Evolutionary conservation across 2,329 filamentous ascomycete species (phyloP).

Genomic region (Fusarium mexicanum): DNA sequence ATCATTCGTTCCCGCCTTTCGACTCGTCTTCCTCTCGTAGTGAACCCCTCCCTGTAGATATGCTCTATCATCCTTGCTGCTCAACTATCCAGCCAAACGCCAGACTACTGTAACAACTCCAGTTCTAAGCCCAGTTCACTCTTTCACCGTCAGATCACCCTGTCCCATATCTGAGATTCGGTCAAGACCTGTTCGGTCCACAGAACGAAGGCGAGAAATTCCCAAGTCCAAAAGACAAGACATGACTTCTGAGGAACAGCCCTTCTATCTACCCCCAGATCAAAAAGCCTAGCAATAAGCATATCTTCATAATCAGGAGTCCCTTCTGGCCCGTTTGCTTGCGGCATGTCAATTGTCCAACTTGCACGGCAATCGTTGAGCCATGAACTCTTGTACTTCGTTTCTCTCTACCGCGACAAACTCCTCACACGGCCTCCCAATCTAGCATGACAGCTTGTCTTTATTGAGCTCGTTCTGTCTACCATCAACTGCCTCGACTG

Average conservation of each 20-base stretch:
- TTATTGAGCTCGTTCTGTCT: neutral
- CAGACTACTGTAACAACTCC: too few relatives aligned
- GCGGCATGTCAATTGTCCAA: neutral
- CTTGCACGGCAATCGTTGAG: neutral
- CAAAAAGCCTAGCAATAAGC: rapidly evolving
- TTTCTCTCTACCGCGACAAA: neutral
- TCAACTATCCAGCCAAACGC: too few relatives aligned
- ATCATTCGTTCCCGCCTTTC: rapidly evolving
- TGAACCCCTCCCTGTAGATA: neutral
- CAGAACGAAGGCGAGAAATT: too few relatives aligned
- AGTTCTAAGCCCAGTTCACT: too few relatives aligned
- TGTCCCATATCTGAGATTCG: rapidly evolving
- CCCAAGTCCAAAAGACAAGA: too few relatives aligned
- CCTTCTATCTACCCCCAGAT: rapidly evolving
- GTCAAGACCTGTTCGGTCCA: rapidly evolving
- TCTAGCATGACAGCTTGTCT: rapidly evolving
- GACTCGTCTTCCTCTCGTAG: neutral
- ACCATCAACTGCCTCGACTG: rapidly evolving
- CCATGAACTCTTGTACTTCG: neutral
- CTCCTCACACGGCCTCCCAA: too few relatives aligned
- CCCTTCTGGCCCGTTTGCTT: neutral
- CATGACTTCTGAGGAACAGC: rapidly evolving
- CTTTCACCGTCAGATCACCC: too few relatives aligned
- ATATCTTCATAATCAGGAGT: neutral
- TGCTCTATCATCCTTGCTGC: too few relatives aligned